Conservation (phyloP, 202 grass and related monocot genomes). For the Tripidium arundinaceum region DNA sequence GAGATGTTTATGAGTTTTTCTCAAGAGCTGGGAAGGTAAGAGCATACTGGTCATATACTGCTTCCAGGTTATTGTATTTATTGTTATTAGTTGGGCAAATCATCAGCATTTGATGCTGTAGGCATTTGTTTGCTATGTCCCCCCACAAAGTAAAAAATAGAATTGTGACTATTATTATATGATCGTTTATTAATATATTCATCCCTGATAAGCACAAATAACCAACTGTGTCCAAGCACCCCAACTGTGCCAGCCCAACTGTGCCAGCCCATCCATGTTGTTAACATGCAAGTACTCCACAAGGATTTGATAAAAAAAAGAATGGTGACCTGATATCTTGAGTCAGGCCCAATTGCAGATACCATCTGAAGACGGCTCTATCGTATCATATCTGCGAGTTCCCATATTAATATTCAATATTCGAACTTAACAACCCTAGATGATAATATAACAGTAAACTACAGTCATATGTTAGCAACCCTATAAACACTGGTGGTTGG, state of each 20-base stretch:
- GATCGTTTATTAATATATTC: background rate
- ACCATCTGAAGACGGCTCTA: slow-evolving; percentile 69
- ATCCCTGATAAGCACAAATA: slow-evolving; percentile 8
- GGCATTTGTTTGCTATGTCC: background rate
- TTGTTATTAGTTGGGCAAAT: background rate
- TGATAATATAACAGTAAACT: slow-evolving; percentile 14
- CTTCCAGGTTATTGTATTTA: background rate
- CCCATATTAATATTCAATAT: slow-evolving; percentile 82
- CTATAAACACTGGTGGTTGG: background rate
- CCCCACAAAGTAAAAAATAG: background rate
- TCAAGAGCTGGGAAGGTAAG: slow-evolving; percentile 98
- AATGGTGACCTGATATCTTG: slow-evolving; percentile 63
- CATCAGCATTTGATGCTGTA: background rate
- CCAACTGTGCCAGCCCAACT: background rate
- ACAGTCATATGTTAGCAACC: slow-evolving; percentile 10
- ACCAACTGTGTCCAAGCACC: slow-evolving; percentile 10
- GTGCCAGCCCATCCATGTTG: background rate
- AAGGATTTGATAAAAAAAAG: slow-evolving; percentile 1
- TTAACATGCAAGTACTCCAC: slow-evolving; percentile 18
- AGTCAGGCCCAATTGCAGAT: slow-evolving; percentile 61
- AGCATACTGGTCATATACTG: background rate
- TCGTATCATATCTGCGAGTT: slow-evolving; percentile 61
- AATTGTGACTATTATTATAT: background rate
- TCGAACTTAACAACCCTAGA: slow-evolving; percentile 33
- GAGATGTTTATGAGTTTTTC: slow-evolving; percentile 98